Evolutionary conservation across 805 yeast species (phyloP).

Genomic region (Tetrapisispora pingtungensis): DNA sequence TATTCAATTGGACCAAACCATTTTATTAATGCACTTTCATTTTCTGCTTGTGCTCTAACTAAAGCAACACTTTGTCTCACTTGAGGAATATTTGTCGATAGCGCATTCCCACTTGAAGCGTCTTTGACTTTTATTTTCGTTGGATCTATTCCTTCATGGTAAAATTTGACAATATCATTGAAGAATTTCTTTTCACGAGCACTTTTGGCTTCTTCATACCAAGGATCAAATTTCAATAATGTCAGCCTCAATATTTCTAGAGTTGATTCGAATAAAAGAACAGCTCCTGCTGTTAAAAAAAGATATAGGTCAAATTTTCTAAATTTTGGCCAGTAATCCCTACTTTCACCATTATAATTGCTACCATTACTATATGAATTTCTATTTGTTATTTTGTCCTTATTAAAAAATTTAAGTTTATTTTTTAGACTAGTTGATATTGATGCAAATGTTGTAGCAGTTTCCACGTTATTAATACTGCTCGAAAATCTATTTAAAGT

Average conservation of each 20-base stretch:
- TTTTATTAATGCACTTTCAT: slow-evolving; percentile 37
- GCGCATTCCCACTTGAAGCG: slow-evolving; percentile 21
- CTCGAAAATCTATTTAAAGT: slow-evolving; percentile 28
- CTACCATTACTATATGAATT: slow-evolving; percentile 5
- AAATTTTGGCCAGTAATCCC: slow-evolving; percentile 4
- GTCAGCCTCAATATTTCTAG: slow-evolving; percentile 45
- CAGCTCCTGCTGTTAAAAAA: slow-evolving; percentile 35
- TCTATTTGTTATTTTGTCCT: not conserved
- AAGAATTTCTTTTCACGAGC: slow-evolving; percentile 37
- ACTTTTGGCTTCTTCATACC: slow-evolving; percentile 56
- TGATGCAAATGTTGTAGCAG: slow-evolving; percentile 12
- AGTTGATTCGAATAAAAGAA: slow-evolving; percentile 43
- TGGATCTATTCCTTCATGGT: slow-evolving; percentile 30
- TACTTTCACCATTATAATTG: slow-evolving; percentile 10
- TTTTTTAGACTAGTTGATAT: slow-evolving; percentile 9
- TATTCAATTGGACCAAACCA: slow-evolving; percentile 63
- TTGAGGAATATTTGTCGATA: slow-evolving; percentile 24
- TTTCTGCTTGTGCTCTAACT: slow-evolving; percentile 36
- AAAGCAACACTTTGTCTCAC: slow-evolving; percentile 30
- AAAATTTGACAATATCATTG: slow-evolving; percentile 26
- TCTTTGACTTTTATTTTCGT: slow-evolving; percentile 27
- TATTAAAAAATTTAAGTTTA: not conserved
- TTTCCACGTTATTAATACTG: slow-evolving; percentile 4
- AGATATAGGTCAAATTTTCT: slow-evolving; percentile 25
- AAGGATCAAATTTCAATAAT: slow-evolving; percentile 47